Percentiles rank a stretch among this genome's conserved stretches.
Evolutionary conservation across 306 rosid species (phyloP).

Genomic region (Dalbergia oliveri): DNA sequence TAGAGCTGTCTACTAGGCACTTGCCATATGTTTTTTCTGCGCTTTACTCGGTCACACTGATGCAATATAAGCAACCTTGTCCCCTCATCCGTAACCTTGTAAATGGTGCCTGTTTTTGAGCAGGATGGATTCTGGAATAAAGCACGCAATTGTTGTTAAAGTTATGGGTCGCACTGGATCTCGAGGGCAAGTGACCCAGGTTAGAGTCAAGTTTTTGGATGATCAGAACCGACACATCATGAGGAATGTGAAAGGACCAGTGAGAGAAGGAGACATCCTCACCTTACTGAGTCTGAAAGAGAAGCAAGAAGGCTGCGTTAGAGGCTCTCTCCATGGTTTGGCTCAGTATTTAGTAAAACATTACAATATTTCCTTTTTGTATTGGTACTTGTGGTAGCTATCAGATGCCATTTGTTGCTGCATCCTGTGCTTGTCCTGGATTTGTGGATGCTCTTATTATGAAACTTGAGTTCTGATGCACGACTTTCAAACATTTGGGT

Average conservation of each 20-base stretch:
- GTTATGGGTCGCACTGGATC: conserved; percentile 66
- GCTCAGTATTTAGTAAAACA: conserved; percentile 2
- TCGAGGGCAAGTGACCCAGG: conserved; percentile 66
- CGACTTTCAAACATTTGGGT: background rate
- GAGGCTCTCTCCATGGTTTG: conserved; percentile 16
- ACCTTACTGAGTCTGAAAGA: conserved; percentile 68
- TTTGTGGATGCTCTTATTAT: conserved; percentile 11
- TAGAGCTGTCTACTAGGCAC: background rate
- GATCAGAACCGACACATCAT: conserved; percentile 61
- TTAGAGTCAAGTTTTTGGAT: conserved; percentile 60
- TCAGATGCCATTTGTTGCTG: background rate
- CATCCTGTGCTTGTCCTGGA: conserved; percentile 7
- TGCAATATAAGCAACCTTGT: background rate
- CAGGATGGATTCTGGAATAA: conserved; percentile 59
- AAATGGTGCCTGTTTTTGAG: conserved; percentile 5
- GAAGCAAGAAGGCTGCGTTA: conserved; percentile 68
- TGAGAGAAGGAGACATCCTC: conserved; percentile 59
- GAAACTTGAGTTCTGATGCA: conserved; percentile 16
- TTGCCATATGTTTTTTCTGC: background rate
- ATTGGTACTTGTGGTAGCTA: conserved; percentile 4
- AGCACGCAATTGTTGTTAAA: conserved; percentile 59
- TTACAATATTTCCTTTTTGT: background rate
- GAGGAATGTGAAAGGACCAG: conserved; percentile 65
- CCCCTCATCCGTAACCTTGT: background rate
- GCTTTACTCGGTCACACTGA: too few species aligned